Conservation (phyloP, 768 basidiomycete species). For the Collybia nuda region DNA sequence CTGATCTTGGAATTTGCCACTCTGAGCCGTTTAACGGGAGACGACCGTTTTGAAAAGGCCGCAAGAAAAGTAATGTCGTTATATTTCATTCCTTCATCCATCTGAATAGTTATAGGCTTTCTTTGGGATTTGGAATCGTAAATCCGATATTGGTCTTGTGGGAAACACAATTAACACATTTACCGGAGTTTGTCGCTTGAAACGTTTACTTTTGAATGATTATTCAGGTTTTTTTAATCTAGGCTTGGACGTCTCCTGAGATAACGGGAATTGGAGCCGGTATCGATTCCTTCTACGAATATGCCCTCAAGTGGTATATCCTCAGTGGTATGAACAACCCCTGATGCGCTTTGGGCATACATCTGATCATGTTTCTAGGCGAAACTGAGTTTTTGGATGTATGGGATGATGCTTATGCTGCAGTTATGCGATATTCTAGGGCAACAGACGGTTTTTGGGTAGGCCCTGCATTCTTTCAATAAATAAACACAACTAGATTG, state of each 20-base stretch:
- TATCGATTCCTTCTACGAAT: constrained; percentile 95
- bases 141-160: constrained; percentile 79
- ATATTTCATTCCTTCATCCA: not conserved
- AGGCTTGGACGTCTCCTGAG: constrained; percentile 80
- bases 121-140: constrained; percentile 92
- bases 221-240: constrained; percentile 2
- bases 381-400: constrained; percentile 81
- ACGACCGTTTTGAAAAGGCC: constrained; percentile 85
- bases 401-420: constrained; percentile 81
- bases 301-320: constrained; percentile 91
- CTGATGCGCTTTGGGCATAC: not conserved
- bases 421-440: constrained; percentile 84
- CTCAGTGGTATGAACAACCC: constrained; percentile 56
- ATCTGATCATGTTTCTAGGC: constrained; percentile 36
- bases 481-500: not conserved
- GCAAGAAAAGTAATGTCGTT: constrained; percentile 55
- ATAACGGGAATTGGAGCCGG: constrained; percentile 88
- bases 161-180: constrained; percentile 87
- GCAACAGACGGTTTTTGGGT: constrained; percentile 89
- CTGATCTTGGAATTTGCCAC: constrained; percentile 94
- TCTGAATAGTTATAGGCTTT: constrained; percentile 51
- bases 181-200: constrained; percentile 61
- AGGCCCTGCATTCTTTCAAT: constrained; percentile 16
- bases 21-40: constrained; percentile 86
- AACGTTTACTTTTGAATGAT: not conserved